Conservation (phyloP, 2,329 filamentous ascomycete species). For the Biscogniauxia sp. region DNA sequence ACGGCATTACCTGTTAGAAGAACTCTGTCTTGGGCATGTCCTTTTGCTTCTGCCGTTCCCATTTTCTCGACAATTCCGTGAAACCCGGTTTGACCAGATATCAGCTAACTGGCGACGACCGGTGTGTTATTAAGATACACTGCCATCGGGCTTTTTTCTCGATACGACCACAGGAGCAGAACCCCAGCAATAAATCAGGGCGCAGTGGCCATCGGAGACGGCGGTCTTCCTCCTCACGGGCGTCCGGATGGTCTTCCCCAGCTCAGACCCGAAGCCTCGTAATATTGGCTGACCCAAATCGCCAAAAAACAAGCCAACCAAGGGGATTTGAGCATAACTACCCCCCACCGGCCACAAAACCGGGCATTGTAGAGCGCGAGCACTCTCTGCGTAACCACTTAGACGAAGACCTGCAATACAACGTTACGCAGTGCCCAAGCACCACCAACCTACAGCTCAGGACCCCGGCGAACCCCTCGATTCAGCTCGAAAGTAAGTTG, state of each 20-base stretch:
- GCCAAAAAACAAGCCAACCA: not conserved
- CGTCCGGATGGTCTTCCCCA: not conserved
- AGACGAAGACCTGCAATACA: not conserved
- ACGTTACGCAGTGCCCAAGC: not conserved
- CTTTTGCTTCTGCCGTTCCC: slow-evolving; percentile 2
- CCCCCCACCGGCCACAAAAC: not conserved
- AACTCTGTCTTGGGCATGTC: slow-evolving; percentile 16
- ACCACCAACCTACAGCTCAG: not conserved
- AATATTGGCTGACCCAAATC: not conserved
- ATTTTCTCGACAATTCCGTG: not conserved
- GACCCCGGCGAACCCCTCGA: not conserved
- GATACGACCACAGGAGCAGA: not conserved
- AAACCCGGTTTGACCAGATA: not conserved
- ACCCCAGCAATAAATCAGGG: not conserved
- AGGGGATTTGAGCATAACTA: not conserved
- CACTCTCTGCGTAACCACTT: not conserved
- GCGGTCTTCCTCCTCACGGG: not conserved
- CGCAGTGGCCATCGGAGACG: not conserved
- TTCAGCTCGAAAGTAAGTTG: not conserved
- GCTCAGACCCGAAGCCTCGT: not conserved
- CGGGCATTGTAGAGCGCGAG: not conserved
- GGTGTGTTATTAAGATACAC: too few species aligned
- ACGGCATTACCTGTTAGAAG: slow-evolving; percentile 28
- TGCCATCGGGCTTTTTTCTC: too few species aligned
- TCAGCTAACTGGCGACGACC: not conserved